Conservation (phyloP, 345 rosid genomes). For the Psidium friedrichsthalianum region DNA sequence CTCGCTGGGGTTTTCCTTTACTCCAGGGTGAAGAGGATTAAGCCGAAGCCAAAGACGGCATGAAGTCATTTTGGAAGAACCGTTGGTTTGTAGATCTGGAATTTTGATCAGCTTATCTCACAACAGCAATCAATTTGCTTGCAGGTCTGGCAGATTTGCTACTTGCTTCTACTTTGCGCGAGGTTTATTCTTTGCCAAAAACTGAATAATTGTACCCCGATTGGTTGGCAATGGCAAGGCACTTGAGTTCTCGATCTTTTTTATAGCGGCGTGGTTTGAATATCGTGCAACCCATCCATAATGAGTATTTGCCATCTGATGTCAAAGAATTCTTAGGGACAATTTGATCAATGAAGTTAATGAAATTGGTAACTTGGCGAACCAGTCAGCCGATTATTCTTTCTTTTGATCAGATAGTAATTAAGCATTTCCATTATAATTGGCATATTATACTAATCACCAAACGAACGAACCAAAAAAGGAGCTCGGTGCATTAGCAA, state of each 20-base stretch:
- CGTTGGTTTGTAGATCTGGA: slow-evolving; percentile 1
- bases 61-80: slow-evolving; percentile 7
- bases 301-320: not conserved
- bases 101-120: not conserved
- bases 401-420: not conserved
- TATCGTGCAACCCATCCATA: not conserved
- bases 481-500: not conserved
- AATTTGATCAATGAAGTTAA: not conserved
- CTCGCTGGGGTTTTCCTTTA: slow-evolving; percentile 93
- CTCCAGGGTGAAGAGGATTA: slow-evolving; percentile 89
- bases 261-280: not conserved
- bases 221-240: not conserved
- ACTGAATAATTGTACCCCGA: not conserved
- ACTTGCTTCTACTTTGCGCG: not conserved
- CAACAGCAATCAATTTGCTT: not conserved
- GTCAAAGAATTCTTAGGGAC: not conserved
- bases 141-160: not conserved
- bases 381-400: not conserved
- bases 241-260: not conserved
- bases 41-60: slow-evolving; percentile 74
- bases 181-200: not conserved
- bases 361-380: not conserved
- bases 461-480: not conserved
- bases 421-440: not conserved
- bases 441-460: not conserved